Percentiles rank a stretch among this genome's conserved stretches.
phyloP scores from a whole-genome alignment of 129 eudicot species.

The Centrapalus pauciflorus region DNA sequence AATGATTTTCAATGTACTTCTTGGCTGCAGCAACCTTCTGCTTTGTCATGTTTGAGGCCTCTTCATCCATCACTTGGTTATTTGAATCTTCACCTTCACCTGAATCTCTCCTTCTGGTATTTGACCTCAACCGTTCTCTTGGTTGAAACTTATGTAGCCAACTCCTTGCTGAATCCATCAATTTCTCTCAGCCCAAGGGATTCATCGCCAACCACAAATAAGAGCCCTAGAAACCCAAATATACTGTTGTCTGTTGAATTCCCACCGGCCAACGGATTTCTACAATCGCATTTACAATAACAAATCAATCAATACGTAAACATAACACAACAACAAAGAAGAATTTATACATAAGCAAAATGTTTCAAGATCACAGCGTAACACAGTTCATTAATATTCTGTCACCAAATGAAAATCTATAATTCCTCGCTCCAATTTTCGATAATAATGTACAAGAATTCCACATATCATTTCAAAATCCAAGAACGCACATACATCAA shows the following conservation, averaged over 20 bases:
- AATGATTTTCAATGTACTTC: slow-evolving; percentile 92
- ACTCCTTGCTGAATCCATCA: slow-evolving; percentile 46
- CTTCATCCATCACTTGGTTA: slow-evolving; percentile 45
- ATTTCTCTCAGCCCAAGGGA: slow-evolving; percentile 19
- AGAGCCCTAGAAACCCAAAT: slow-evolving; percentile 10
- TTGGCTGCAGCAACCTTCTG: slow-evolving; percentile 88
- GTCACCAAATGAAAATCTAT: not conserved
- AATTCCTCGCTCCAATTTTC: not conserved
- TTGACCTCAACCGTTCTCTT: slow-evolving; percentile 33
- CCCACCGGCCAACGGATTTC: slow-evolving; percentile 12
- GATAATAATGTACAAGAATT: no score
- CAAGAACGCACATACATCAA: not conserved
- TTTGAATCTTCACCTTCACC: slow-evolving; percentile 27
- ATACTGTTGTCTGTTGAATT: not conserved
- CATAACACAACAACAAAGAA: not conserved
- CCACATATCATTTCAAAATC: not conserved
- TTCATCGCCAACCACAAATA: slow-evolving; percentile 6
- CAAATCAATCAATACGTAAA: not conserved
- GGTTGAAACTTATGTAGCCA: slow-evolving; percentile 46
- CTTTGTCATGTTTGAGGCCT: slow-evolving; percentile 72
- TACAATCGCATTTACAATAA: slow-evolving; percentile 6
- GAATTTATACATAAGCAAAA: not conserved
- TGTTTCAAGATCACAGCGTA: not conserved
- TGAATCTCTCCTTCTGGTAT: slow-evolving; percentile 30
- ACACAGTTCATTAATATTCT: slow-evolving; percentile 3